Evolutionary conservation across 805 yeast genomes (phyloP).

Genomic region (Yamadazyma olivae): DNA sequence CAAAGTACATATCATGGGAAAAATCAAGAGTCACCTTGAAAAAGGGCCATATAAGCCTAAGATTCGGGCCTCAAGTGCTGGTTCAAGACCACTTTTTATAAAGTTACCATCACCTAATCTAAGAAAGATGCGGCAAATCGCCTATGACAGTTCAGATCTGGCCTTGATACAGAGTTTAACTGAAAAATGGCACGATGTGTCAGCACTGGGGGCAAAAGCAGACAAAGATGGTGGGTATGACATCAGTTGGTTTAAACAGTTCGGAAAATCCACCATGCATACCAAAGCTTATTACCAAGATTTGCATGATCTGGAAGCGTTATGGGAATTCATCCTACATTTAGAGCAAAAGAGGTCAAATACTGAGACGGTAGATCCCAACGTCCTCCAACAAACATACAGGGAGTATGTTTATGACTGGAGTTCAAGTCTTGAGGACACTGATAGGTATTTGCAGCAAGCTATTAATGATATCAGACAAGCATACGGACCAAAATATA

Average conservation of each 20-base stretch:
- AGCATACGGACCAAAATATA: conserved; percentile 13
- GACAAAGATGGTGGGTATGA: conserved; percentile 27
- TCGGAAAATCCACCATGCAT: conserved; percentile 16
- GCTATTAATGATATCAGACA: conserved; percentile 11
- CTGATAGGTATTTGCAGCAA: conserved; percentile 8
- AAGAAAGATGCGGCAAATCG: conserved; percentile 18
- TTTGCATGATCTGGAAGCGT: conserved; percentile 27
- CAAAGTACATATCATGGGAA: conserved; percentile 18
- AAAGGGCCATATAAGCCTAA: conserved; percentile 37
- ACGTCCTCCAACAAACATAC: too few relatives aligned
- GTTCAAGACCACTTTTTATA: conserved; percentile 26
- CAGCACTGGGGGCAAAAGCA: conserved; percentile 10
- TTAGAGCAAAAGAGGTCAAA: too few relatives aligned
- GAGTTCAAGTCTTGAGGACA: conserved; percentile 10
- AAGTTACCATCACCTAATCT: conserved; percentile 21
- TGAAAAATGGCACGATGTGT: too few relatives aligned
- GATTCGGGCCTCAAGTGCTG: conserved; percentile 28
- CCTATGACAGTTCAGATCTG: too few relatives aligned
- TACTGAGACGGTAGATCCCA: too few relatives aligned
- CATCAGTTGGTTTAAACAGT: conserved; percentile 16
- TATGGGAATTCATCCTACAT: conserved; percentile 31
- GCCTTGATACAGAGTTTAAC: too few relatives aligned
- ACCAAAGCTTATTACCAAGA: conserved; percentile 25
- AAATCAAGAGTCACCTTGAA: conserved; percentile 18
- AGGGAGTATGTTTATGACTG: conserved; percentile 7